Percentiles rank a stretch among this genome's conserved stretches.
phyloP scores from a whole-genome alignment of 2,329 filamentous ascomycete genomes.

The Claviceps digitariae region DNA sequence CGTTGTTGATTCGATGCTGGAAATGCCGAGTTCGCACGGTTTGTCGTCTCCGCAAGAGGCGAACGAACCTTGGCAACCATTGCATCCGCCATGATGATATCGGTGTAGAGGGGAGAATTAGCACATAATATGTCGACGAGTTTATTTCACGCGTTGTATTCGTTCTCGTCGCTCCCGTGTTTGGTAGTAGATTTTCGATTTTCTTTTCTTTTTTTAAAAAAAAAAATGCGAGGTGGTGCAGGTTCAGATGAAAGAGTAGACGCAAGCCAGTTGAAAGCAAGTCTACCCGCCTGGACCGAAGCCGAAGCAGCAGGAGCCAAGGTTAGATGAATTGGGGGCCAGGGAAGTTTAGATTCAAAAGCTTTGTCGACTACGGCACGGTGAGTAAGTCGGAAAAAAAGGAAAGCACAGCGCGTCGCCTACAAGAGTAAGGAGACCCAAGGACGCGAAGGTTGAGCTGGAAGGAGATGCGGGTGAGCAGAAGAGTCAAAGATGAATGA shows the following conservation, averaged over 20 bases:
- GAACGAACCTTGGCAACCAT: slow-evolving; percentile 19
- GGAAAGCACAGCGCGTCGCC: neutral
- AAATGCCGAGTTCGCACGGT: slow-evolving; percentile 31
- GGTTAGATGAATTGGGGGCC: neutral
- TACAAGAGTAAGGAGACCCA: neutral
- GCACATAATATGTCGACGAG: slow-evolving; percentile 20
- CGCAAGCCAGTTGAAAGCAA: neutral
- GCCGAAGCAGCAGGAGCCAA: slow-evolving; percentile 3
- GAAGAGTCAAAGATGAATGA: slow-evolving; percentile 1
- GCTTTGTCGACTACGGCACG: neutral
- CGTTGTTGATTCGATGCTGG: slow-evolving; percentile 14
- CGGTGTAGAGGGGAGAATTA: slow-evolving; percentile 14
- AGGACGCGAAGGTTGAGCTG: neutral
- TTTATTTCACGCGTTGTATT: slow-evolving; percentile 4
- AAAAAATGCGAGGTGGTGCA: slow-evolving; percentile 1
- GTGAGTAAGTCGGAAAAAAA: neutral
- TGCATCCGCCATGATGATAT: slow-evolving; percentile 17
- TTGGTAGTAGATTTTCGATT: neutral
- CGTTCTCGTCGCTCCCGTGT: slow-evolving; percentile 5
- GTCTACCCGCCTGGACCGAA: neutral
- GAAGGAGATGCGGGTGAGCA: neutral
- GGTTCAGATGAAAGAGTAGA: neutral
- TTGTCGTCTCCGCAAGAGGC: slow-evolving; percentile 34
- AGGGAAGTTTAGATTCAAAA: neutral
- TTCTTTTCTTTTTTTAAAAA: too few relatives aligned